A percentile compares a stretch with the other conserved stretches of the same genome.
Evolutionary conservation across 2,329 filamentous ascomycete species (phyloP).

Genomic region (Ascocoryne sarcoides): DNA sequence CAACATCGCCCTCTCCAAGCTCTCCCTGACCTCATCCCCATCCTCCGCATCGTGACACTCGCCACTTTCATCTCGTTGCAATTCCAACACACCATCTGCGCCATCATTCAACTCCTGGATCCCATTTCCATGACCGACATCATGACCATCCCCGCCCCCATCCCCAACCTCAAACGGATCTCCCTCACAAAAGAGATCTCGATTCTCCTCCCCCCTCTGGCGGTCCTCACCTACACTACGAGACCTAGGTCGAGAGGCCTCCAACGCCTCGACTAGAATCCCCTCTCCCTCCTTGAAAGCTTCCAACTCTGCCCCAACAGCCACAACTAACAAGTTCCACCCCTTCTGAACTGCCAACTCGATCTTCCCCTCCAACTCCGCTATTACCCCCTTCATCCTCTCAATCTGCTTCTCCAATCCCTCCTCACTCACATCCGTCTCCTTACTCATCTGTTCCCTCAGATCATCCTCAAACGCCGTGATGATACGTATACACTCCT

Average conservation of each 20-base stretch:
- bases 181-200: background rate
- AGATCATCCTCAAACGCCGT: constrained; percentile 57
- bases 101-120: background rate
- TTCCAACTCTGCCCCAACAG: constrained; percentile 65
- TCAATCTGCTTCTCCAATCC: constrained; percentile 39
- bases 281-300: constrained; percentile 53
- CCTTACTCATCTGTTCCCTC: constrained; percentile 42
- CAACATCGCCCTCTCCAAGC: constrained; percentile 6
- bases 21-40: constrained; percentile 3
- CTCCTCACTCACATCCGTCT: constrained; percentile 27
- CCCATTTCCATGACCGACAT: background rate
- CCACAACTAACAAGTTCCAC: constrained; percentile 70
- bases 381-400: constrained; percentile 48
- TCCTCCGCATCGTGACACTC: background rate
- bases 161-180: background rate
- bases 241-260: background rate
- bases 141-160: background rate
- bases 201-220: background rate
- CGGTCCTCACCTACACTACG: background rate
- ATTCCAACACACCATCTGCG: background rate
- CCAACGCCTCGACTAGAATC: constrained; percentile 39
- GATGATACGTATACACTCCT: constrained; percentile 49
- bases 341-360: constrained; percentile 48
- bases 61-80: background rate
- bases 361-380: constrained; percentile 45